These are phyloP conservation scores for Aspergillus jensenii DNA, from an alignment of 2,329 filamentous ascomycete species.

Conservation along the genomic window DNA sequence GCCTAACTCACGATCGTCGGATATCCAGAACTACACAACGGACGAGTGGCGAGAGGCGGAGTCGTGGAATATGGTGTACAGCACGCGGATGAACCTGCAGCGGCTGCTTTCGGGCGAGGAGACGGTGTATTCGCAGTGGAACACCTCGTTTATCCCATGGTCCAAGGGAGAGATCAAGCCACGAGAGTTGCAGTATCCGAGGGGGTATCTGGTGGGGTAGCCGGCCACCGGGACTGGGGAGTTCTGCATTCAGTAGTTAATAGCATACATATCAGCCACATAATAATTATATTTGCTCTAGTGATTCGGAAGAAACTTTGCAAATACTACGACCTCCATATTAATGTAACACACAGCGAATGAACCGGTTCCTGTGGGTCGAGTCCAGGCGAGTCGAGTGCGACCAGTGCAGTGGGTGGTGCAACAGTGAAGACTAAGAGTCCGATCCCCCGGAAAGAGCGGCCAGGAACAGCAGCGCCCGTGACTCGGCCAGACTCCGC, in stretches of 20 bases:
- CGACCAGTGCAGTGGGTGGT: too few relatives aligned
- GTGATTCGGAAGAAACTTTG: too few relatives aligned
- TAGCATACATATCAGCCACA: background rate
- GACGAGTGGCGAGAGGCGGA: conserved; percentile 16
- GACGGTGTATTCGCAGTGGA: conserved; percentile 22
- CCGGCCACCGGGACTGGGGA: background rate
- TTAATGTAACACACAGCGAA: background rate
- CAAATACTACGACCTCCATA: background rate
- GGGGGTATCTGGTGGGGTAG: conserved; percentile 17
- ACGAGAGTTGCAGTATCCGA: conserved; percentile 22
- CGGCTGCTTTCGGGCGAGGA: conserved; percentile 20
- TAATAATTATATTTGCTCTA: too few relatives aligned
- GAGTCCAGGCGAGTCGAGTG: background rate
- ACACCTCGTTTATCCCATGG: conserved; percentile 19
- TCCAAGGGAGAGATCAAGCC: conserved; percentile 17
- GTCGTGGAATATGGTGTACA: conserved; percentile 25
- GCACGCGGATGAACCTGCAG: conserved; percentile 25
- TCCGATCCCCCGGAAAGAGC: too few relatives aligned
- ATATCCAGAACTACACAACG: conserved; percentile 25
- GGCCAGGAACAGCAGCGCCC: too few relatives aligned
- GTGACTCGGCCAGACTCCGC: too few relatives aligned
- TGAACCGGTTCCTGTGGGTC: background rate
- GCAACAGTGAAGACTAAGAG: background rate
- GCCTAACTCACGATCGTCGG: conserved; percentile 24
- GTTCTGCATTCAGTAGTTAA: background rate